Base-by-base conservation (phyloP, 106 monocot genomes). In the Allium fistulosum region DNA sequence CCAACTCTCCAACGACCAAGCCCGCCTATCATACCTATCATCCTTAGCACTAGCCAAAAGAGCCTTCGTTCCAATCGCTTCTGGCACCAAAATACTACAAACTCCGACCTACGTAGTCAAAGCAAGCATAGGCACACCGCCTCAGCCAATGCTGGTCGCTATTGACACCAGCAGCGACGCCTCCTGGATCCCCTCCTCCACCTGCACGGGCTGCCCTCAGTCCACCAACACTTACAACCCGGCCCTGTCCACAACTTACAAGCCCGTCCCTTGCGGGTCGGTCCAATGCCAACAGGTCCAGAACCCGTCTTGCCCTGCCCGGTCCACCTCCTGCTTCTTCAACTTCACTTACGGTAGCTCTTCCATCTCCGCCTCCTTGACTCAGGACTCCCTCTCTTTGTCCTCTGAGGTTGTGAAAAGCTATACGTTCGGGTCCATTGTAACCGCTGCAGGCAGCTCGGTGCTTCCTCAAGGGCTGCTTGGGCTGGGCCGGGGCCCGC, bases 401-500 rank as follows among this genome's bases (percentile, higher is more conserved):
- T 83, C 78, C 14, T 61, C 47, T n/a, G 80, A 83, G 69, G 57
- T 22, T n/a, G 52, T 80, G 22, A 51, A 46, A 4, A 17, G 17
- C 59, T 76, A 61, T 75, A 58, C 72, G 58, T 87, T 87, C 69
- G 83, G 83, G 9, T 78, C 77, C 69, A 8, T 83, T 0, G 18
- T 27, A 14, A 11, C 16, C 14, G 69, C 59, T 13, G 75, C 74
- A 57, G 46, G 49, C 70, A 61, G 46, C 26, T 53, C 80, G 6
- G 9, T 74, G 6, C 84, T 81, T 10, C 80, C 83, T 2, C 88
- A 84, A 62, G 88, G 88, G 9, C 83, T 88, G 4, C 76, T 88
- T 1, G 83, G 82, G 11, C 81, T 88, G 46, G 83, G 83, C 49
- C 73, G 81, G 6, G 83, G 83, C 7, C 78, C 81, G 5, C 46